Conservation (phyloP, 129 eudicot genomes). For the Centella asiatica region DNA sequence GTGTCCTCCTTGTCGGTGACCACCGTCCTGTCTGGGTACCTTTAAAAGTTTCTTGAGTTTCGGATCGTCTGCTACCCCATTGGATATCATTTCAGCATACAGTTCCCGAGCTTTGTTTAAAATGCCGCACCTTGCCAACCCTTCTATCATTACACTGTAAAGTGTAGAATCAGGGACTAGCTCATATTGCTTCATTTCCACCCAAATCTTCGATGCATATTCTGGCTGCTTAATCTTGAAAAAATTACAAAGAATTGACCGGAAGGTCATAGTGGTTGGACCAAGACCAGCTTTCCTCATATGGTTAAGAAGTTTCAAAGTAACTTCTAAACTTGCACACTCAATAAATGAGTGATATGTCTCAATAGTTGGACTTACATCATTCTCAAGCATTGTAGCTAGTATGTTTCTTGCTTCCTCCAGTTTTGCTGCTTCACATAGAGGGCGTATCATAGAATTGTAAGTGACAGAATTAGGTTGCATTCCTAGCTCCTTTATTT, state of each 20-base stretch:
- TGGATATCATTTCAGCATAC: conserved; percentile 49
- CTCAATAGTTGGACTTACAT: conserved; percentile 45
- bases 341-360: conserved; percentile 71
- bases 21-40: conserved; percentile 20
- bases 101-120: conserved; percentile 52
- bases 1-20: conserved; percentile 17
- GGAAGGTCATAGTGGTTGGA: conserved; percentile 48
- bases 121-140: conserved; percentile 46
- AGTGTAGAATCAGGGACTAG: conserved; percentile 46
- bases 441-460: conserved; percentile 51
- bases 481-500: conserved; percentile 50
- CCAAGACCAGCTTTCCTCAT: conserved; percentile 62
- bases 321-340: conserved; percentile 37
- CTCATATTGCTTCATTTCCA: conserved; percentile 45
- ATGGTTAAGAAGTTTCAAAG: conserved; percentile 46
- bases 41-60: conserved; percentile 49
- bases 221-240: conserved; percentile 45
- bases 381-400: conserved; percentile 55
- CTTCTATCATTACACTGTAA: conserved; percentile 52
- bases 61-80: conserved; percentile 57
- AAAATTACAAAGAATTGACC: conserved; percentile 37
- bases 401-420: conserved; percentile 63
- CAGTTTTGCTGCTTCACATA: conserved; percentile 50
- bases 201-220: conserved; percentile 66
- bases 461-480: conserved; percentile 52